phyloP scores from a whole-genome alignment of 2,329 filamentous ascomycete genomes.

The Thyridium curvatum region DNA sequence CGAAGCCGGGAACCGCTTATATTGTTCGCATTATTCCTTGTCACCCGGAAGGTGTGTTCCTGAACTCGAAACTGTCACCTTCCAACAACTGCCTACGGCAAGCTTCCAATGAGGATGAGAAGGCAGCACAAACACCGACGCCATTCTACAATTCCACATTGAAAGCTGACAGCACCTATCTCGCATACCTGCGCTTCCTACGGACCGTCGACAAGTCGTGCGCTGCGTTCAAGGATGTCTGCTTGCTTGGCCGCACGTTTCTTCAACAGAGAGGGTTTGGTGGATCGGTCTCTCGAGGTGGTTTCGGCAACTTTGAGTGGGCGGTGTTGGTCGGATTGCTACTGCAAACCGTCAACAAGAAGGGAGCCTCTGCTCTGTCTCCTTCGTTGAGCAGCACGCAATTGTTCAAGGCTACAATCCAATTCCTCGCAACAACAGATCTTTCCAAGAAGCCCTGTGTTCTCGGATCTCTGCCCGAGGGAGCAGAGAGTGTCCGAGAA shows the following conservation, averaged over 20 bases:
- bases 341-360: conserved; percentile 68
- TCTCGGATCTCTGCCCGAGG: conserved; percentile 34
- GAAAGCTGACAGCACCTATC: conserved; percentile 68
- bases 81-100: conserved; percentile 63
- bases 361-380: conserved; percentile 61
- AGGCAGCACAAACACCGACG: conserved; percentile 43
- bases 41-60: conserved; percentile 62
- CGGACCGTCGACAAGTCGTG: conserved; percentile 64
- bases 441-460: conserved; percentile 60
- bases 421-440: conserved; percentile 73
- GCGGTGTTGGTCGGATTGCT: conserved; percentile 72
- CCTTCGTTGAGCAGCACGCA: conserved; percentile 83
- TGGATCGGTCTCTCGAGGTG: conserved; percentile 63
- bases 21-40: conserved; percentile 74
- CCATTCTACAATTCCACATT: conserved; percentile 87
- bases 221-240: conserved; percentile 72
- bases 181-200: conserved; percentile 69
- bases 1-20: conserved; percentile 24
- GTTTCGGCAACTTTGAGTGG: conserved; percentile 94
- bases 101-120: conserved; percentile 37
- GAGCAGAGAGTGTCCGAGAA: conserved; percentile 25
- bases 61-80: conserved; percentile 63
- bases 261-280: conserved; percentile 79
- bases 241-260: conserved; percentile 82
- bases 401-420: conserved; percentile 89